Evolutionary conservation across 192 early-diverging fungal species (phyloP), one percentile per base, ranked within the genome.

Genomic region (Rhizophagus clarus): DNA sequence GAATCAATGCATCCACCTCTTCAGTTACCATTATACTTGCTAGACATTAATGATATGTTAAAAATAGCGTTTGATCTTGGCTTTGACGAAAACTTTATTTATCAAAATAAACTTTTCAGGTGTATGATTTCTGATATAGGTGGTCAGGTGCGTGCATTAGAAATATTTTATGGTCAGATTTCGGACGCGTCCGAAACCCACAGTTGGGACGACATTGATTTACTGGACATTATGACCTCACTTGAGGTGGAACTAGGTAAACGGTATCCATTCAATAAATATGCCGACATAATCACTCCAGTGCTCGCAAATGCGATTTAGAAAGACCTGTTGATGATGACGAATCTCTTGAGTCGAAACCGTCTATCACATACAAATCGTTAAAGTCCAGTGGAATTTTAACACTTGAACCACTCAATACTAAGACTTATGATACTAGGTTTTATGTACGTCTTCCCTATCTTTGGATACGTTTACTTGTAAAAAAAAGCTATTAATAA

Each of bases 1-100:
- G n/a, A 71, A 71, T 63, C 62, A 63, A 63, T 63, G 62, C 62
- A 63, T 63, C 69, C 37, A 1, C 26, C 69, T 71, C 31, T 71
- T n/a, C 22, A 11, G 10, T 34, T 72, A 15, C 70, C 70, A 34
- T 37, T 72, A 5, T 14, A 29, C 12, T 26, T 72, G n/a, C 70
- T 72, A 10, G 14, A 37, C n/a, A 22, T 31, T 10, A 0, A 34
- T 3, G 31, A 71, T 71, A 42, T 32, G 31, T 22, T 71, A 11
- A 71, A 37, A 22, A 71, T 71, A 31, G 26, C 68, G 24, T 40
- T 0, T 37, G 2, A 70, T 70, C 20, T 40, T 70, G 68, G 69
- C 32, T 71, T 71, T 15, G 17, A 34, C 31, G 69, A 71, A n/a
- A 29, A 34, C 31, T 71, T 31, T 37, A 29, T 71, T 32, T 31